Percentiles rank a stretch among this genome's conserved stretches.
phyloP scores from a whole-genome alignment of 2,329 filamentous ascomycete genomes.

The Monilinia vaccinii-corymbosi region DNA sequence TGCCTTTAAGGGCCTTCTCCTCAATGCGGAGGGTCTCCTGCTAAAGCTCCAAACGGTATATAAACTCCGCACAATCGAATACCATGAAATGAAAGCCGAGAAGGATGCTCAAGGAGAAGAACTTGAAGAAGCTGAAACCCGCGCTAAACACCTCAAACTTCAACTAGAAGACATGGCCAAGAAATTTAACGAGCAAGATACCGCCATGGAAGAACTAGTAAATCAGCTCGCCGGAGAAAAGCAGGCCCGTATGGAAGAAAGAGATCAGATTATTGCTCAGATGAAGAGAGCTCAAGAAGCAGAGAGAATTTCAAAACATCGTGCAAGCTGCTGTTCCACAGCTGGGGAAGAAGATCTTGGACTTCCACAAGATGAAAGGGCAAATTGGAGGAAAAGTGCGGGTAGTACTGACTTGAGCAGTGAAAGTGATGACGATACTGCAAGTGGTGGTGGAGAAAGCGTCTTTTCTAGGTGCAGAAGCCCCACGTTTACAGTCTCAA shows the following conservation, averaged over 20 bases:
- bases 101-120: slow-evolving; percentile 46
- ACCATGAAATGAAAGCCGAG: slow-evolving; percentile 44
- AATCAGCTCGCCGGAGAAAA: slow-evolving; percentile 45
- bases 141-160: slow-evolving; percentile 44
- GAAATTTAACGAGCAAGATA: slow-evolving; percentile 45
- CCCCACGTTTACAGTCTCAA: slow-evolving; percentile 35
- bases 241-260: slow-evolving; percentile 28
- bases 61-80: slow-evolving; percentile 40
- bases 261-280: slow-evolving; percentile 20
- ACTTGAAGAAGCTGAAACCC: slow-evolving; percentile 44
- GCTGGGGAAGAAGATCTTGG: slow-evolving; percentile 23
- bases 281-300: slow-evolving; percentile 13
- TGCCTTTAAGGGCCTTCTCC: slow-evolving; percentile 52
- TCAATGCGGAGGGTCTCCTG: slow-evolving; percentile 47
- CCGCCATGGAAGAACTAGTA: slow-evolving; percentile 40
- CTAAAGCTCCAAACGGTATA: slow-evolving; percentile 50
- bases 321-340: slow-evolving; percentile 3
- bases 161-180: slow-evolving; percentile 52
- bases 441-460: slow-evolving; percentile 9
- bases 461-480: slow-evolving; percentile 53
- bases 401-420: slow-evolving; percentile 31
- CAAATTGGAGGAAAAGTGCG: slow-evolving; percentile 15
- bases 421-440: slow-evolving; percentile 10
- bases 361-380: slow-evolving; percentile 12
- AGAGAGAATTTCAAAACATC: background rate